Evolutionary conservation across 2,329 filamentous ascomycete genomes (phyloP), one percentile per base, ranked within the genome.

Genomic region (Trichoderma sp.): DNA sequence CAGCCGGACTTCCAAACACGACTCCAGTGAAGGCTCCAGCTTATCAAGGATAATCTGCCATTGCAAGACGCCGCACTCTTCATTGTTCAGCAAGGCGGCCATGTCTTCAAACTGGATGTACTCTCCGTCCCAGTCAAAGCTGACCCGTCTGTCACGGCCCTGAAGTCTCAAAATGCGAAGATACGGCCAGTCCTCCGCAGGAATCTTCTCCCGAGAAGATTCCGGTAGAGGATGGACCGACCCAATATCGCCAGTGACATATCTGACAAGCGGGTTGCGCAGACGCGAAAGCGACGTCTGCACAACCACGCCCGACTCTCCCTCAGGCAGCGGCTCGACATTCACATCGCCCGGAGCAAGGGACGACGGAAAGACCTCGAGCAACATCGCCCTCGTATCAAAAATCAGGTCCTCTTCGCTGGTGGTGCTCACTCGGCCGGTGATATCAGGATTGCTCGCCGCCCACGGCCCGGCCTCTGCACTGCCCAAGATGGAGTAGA

Each of bases 201-300:
- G 58, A 1, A 79, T 30, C 0, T 64, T 17, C 1, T 54, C 41
- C 1, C 41, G 45, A 2, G 70, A 65, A 0, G 65, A 5, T 0
- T 71, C 60, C 0, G 78, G 72, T 0, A 81, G 64, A 1, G 72
- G 51, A 39, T 79, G 78, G 0, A 82, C 45, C 0, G 78, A 80
- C 0, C 76, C 78, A 0, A 81, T 24, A 30, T 82, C 80, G 0
- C 79, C 79, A 0, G 76, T 78, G 3, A 79, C 65, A 59, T 81
- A 82, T 30, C 80, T 76, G 1, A 82, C 71, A 0, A 82, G 69
- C 0, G 80, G 80, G 12, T 82, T 78, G 0, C 78, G 75, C 2
- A 80, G 67, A 0, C 78, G 75, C 24, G 76, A 72, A 0, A 82
- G 72, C 0, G 76, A 80, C 0, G 80, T 82, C 48, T 80, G 78